phyloP scores from a whole-genome alignment of 192 early-diverging fungal genomes.

The Umbelopsis ramanniana region DNA sequence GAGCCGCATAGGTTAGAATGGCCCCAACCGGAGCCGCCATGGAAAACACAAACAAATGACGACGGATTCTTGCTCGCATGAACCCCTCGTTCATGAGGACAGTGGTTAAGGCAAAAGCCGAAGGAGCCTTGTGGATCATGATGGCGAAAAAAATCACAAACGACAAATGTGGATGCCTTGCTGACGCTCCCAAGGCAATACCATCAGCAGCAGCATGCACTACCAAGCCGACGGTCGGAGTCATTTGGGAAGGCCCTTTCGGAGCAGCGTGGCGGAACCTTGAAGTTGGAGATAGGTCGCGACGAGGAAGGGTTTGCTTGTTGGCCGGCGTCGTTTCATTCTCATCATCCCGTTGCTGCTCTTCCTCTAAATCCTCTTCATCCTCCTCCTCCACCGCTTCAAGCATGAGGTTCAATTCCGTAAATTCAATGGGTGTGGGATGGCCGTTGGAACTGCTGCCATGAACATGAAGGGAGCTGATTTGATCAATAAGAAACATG shows the following conservation, averaged over 20 bases:
- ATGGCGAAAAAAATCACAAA: conserved; percentile 93
- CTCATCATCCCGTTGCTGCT: neutral
- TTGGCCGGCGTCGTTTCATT: conserved; percentile 11
- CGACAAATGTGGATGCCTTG: conserved; percentile 62
- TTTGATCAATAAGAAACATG: conserved; percentile 90
- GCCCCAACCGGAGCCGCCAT: conserved; percentile 85
- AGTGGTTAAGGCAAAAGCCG: conserved; percentile 89
- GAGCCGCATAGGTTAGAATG: conserved; percentile 55
- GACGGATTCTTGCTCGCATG: conserved; percentile 63
- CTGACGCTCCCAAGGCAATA: conserved; percentile 90
- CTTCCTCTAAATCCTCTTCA: conserved; percentile 2
- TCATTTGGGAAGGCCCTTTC: conserved; percentile 24
- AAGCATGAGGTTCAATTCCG: conserved; percentile 21
- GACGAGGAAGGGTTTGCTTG: conserved; percentile 22
- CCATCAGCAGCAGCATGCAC: conserved; percentile 97
- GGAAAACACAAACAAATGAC: conserved; percentile 82
- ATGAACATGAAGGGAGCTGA: conserved; percentile 49
- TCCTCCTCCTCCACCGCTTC: conserved; percentile 10
- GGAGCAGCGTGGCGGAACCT: conserved; percentile 33
- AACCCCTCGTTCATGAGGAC: conserved; percentile 82
- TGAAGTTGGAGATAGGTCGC: neutral
- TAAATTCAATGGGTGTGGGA: conserved; percentile 6
- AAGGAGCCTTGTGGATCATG: conserved; percentile 95
- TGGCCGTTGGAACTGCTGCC: neutral
- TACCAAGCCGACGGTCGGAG: conserved; percentile 89